Evolutionary conservation across 2,329 filamentous ascomycete species (phyloP).

Genomic region (Pyricularia sp.): DNA sequence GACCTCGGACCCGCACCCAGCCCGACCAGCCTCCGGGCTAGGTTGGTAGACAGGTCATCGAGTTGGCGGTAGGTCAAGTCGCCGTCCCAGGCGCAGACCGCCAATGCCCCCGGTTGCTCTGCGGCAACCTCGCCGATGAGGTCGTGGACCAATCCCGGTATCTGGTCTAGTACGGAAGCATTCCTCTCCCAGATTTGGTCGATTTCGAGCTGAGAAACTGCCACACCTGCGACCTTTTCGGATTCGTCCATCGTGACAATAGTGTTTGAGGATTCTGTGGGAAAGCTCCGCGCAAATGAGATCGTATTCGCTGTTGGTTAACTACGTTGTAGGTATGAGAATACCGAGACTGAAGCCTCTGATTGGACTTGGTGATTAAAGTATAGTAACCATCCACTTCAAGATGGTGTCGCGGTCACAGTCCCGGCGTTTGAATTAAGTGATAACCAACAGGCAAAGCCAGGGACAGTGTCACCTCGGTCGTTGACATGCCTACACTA

Average conservation of each 20-base stretch:
- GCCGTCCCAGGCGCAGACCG: not conserved
- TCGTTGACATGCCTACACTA: not conserved
- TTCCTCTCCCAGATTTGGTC: not conserved
- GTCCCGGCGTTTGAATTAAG: not conserved
- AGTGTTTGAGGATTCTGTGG: not conserved
- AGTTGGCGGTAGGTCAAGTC: not conserved
- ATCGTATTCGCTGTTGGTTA: not conserved
- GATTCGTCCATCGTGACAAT: not conserved
- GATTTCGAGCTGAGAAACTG: not conserved
- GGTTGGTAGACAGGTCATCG: not conserved
- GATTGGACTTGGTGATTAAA: not conserved
- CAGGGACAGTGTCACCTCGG: not conserved
- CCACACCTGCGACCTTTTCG: not conserved
- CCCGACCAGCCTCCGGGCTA: not conserved
- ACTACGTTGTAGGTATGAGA: too few relatives aligned
- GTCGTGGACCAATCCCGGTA: not conserved
- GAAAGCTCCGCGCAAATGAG: not conserved
- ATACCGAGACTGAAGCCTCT: not conserved
- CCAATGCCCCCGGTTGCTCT: not conserved
- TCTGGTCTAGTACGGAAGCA: not conserved
- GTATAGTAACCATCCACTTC: not conserved
- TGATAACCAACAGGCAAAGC: too few relatives aligned
- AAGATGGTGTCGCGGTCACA: not conserved
- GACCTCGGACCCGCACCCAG: not conserved
- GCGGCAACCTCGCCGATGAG: not conserved